Conservation (phyloP, 805 yeast genomes). For the Lipomyces japonicus region DNA sequence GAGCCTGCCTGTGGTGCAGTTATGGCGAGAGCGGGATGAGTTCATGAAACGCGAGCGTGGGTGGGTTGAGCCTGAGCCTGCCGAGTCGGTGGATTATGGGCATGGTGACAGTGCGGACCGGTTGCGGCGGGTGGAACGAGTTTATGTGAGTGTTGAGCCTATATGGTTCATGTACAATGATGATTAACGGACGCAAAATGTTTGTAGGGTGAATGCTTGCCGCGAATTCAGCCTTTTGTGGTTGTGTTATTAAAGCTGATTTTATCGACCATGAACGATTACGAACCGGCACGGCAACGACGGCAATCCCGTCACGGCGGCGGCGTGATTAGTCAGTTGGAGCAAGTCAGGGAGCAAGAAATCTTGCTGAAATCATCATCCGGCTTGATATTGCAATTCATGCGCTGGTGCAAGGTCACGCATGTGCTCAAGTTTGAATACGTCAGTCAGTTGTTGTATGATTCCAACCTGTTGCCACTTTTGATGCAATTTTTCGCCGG, state of each 20-base stretch:
- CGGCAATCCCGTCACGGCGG: not conserved
- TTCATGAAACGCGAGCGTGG: conserved; percentile 76
- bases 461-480: conserved; percentile 41
- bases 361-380: conserved; percentile 56
- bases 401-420: conserved; percentile 73
- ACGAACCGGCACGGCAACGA: not conserved
- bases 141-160: conserved; percentile 9
- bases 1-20: conserved; percentile 62
- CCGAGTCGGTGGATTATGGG: conserved; percentile 1
- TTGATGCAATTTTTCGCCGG: conserved; percentile 24
- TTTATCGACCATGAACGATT: conserved; percentile 44
- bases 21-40: conserved; percentile 65
- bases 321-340: conserved; percentile 16
- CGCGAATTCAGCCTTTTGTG: conserved; percentile 59
- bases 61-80: conserved; percentile 37
- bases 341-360: conserved; percentile 52
- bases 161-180: not conserved
- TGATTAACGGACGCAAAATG: conserved; percentile 2
- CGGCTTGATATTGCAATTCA: conserved; percentile 49
- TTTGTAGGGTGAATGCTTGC: conserved; percentile 53
- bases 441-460: conserved; percentile 66
- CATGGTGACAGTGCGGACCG: conserved; percentile 2
- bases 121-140: conserved; percentile 10
- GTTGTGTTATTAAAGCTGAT: conserved; percentile 62
- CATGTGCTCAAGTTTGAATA: conserved; percentile 80